phyloP scores from a whole-genome alignment of 2,329 filamentous ascomycete species.

The Colletotrichum graminicola region DNA sequence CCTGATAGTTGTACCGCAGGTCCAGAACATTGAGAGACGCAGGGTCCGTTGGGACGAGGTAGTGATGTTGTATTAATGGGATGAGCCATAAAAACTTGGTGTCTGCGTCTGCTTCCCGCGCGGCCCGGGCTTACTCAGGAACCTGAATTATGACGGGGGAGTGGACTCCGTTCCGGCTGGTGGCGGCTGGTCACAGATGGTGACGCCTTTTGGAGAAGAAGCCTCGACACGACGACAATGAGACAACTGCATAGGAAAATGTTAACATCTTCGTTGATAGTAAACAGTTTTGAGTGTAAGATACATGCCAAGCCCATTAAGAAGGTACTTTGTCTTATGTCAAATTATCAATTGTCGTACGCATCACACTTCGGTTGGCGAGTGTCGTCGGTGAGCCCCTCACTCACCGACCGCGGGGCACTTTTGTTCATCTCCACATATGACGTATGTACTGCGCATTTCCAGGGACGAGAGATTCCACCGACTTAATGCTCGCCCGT shows the following conservation, averaged over 20 bases:
- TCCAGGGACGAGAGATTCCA: conserved; percentile 22
- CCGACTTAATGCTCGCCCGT: conserved; percentile 10
- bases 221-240: conserved; percentile 1
- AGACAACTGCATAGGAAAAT: neutral
- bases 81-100: conserved; percentile 33
- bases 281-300: neutral
- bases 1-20: conserved; percentile 18
- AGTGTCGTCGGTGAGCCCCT: neutral
- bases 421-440: conserved; percentile 17
- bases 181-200: conserved; percentile 14
- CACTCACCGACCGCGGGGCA: conserved; percentile 31
- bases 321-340: fast-evolving
- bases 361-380: neutral
- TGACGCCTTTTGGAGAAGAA: fast-evolving
- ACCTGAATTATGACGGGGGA: conserved; percentile 23
- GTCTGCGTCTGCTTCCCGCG: conserved; percentile 9
- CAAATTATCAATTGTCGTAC: neutral
- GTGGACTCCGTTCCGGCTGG: conserved; percentile 12
- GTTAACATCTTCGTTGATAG: fast-evolving
- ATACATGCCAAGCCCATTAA: fast-evolving
- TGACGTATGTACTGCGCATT: conserved; percentile 28
- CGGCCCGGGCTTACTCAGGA: conserved; percentile 35
- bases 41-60: conserved; percentile 20
- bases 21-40: conserved; percentile 30
- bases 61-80: conserved; percentile 37